These are phyloP conservation scores for Eucalyptus curtisii DNA, from an alignment of 345 rosid genomes.

Conservation along the genomic window DNA sequence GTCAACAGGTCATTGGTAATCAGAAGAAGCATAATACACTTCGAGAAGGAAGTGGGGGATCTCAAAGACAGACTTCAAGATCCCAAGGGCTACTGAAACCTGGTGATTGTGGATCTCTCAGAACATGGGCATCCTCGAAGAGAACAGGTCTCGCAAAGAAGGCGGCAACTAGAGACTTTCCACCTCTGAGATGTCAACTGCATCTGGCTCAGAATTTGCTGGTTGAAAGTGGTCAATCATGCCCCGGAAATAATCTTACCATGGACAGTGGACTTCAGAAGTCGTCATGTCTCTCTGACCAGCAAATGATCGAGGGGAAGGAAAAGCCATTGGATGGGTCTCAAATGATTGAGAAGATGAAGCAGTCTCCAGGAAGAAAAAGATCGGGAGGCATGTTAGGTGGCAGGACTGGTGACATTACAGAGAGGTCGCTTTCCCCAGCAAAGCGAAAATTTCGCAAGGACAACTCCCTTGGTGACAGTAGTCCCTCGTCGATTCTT, in stretches of 20 bases:
- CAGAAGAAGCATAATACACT: constrained; percentile 20
- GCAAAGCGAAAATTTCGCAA: constrained; percentile 14
- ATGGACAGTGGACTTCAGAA: constrained; percentile 19
- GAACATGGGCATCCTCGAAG: constrained; percentile 55
- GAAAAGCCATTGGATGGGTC: neutral
- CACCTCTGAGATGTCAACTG: constrained; percentile 19
- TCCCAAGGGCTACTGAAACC: constrained; percentile 16
- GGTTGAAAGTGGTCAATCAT: constrained; percentile 29
- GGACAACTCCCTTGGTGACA: constrained; percentile 4
- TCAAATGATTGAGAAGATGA: neutral
- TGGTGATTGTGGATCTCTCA: constrained; percentile 42
- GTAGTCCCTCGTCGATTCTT: constrained; percentile 6
- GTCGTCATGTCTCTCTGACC: constrained; percentile 17
- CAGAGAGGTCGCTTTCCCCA: constrained; percentile 3
- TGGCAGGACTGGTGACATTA: constrained; percentile 2
- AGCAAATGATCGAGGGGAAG: constrained; percentile 5
- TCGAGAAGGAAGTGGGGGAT: constrained; percentile 21
- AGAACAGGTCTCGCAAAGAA: constrained; percentile 42
- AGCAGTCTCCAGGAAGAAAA: constrained; percentile 28
- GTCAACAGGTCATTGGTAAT: constrained; percentile 19
- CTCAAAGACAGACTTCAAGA: constrained; percentile 4
- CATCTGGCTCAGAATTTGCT: constrained; percentile 31
- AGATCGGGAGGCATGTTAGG: constrained; percentile 14
- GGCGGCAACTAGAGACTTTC: constrained; percentile 13
- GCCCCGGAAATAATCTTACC: constrained; percentile 16